Evolutionary conservation across 805 yeast species (phyloP), one percentile per base, ranked within the genome.

Genomic region (Wickerhamiella siamensis): DNA sequence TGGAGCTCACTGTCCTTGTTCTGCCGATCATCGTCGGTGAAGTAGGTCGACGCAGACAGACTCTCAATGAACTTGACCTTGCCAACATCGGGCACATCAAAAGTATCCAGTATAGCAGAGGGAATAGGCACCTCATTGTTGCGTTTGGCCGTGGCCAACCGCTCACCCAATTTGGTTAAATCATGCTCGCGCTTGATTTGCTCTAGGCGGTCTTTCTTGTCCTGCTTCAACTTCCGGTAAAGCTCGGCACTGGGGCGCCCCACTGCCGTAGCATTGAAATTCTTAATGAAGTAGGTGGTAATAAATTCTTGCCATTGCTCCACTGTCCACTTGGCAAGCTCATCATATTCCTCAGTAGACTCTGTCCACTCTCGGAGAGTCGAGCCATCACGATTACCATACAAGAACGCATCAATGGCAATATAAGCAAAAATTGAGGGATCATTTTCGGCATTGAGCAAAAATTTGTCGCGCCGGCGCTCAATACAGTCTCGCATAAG

Each of bases 51-150:
- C 34, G 81, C 76, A 1, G 91, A 71, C 9, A 65, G 61, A 0
- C 95, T 78, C 21, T 71, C 51, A 47, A 84, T 82, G 53, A 91
- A 84, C 5, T 70, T 61, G 38, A 91, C 83, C 36, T 70, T 71
- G 1, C 79, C 65, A 0, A 91, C 86, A 54, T 84, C 83, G 4
- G 94, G 87, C 19, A 72, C 70, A 3, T 72, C 72, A 59, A 84
- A 86, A 20, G 67, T 55, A 3, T 70, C 63, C 16, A 88, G 57
- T 4, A 86, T 61, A 1, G 68, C 69, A 9, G 72, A 69, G 0
- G 97, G 96, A 47, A 91, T 80, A 18, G 81, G 79, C n/a, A 53
- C 62, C 55, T 83, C 81, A 58, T 88, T 88, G 37, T 65, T 67
- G 2, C 57, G 64, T 51, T 75, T 77, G 0, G 96, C 96, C 0